These are phyloP conservation scores for Globisporangium middletonii DNA, from an alignment of 352 stramenopile genomes.

Conservation along the genomic window DNA sequence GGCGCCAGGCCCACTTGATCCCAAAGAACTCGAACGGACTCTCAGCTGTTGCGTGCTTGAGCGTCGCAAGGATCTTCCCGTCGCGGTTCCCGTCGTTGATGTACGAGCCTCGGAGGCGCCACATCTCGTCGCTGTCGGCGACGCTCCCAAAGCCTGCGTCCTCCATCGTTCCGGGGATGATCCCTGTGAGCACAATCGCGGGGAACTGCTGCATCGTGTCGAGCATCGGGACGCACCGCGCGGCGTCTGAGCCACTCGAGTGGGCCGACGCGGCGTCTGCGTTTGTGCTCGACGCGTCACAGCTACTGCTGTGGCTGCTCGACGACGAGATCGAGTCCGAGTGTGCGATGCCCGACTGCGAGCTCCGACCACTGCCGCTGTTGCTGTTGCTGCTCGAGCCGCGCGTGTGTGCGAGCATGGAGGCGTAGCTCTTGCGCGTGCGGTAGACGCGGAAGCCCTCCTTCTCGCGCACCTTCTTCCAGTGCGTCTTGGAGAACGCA, in stretches of 20 bases:
- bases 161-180: slow-evolving; percentile 33
- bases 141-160: slow-evolving; percentile 35
- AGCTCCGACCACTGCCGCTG: too few species aligned
- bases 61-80: slow-evolving; percentile 27
- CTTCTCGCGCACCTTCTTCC: slow-evolving; percentile 11
- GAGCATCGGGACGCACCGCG: too few species aligned
- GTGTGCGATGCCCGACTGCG: too few species aligned
- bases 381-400: too few species aligned
- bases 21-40: slow-evolving; percentile 43
- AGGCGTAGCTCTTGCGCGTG: slow-evolving; percentile 2
- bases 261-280: not conserved
- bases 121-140: slow-evolving; percentile 31
- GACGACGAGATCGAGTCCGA: too few species aligned
- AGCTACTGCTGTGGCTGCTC: not conserved
- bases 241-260: not conserved
- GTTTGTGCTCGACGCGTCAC: not conserved
- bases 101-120: slow-evolving; percentile 31
- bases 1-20: slow-evolving; percentile 34
- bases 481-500: slow-evolving; percentile 7
- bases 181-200: slow-evolving; percentile 28
- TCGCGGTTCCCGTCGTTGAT: slow-evolving; percentile 31
- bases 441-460: slow-evolving; percentile 2
- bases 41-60: slow-evolving; percentile 20
- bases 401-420: not conserved
- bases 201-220: slow-evolving; percentile 9